These are phyloP conservation scores for Aureobasidium sp. DNA, from an alignment of 2,329 filamentous ascomycete species.

Conservation along the genomic window DNA sequence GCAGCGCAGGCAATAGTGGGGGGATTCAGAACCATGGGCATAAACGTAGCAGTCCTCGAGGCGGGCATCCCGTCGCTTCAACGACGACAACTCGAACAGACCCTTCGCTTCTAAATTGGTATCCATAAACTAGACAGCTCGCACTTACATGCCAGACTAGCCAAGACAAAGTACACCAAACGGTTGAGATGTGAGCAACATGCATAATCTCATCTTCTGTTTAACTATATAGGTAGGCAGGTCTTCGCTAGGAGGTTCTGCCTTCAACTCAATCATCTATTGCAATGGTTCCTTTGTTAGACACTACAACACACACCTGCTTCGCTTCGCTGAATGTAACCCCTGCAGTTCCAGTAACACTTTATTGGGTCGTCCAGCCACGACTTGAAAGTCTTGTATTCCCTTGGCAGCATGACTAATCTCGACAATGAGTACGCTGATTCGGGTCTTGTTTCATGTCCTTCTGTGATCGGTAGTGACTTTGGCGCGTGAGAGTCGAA, in stretches of 20 bases:
- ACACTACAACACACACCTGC: too few species aligned
- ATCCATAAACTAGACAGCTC: not conserved
- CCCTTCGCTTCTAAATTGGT: not conserved
- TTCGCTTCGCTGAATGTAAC: slow-evolving; percentile 12
- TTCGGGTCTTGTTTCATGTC: slow-evolving; percentile 17
- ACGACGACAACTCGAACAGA: not conserved
- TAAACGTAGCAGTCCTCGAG: not conserved
- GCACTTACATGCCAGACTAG: too few species aligned
- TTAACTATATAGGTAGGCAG: too few species aligned
- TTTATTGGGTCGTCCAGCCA: slow-evolving; percentile 18
- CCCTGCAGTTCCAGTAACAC: slow-evolving; percentile 20
- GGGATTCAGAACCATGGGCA: not conserved
- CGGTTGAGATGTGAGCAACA: too few species aligned
- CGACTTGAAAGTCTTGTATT: slow-evolving; percentile 16
- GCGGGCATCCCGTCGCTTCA: not conserved
- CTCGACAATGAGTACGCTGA: slow-evolving; percentile 18
- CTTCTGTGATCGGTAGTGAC: slow-evolving; percentile 17
- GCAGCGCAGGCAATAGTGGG: not conserved
- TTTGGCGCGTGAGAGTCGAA: slow-evolving; percentile 17
- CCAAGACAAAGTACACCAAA: too few species aligned
- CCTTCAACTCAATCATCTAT: too few species aligned
- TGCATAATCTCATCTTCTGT: too few species aligned
- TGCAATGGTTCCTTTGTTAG: too few species aligned
- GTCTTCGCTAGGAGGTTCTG: too few species aligned
- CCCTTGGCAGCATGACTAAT: slow-evolving; percentile 18